phyloP scores from a whole-genome alignment of 2,329 filamentous ascomycete genomes.

The Aureobasidium namibiae region DNA sequence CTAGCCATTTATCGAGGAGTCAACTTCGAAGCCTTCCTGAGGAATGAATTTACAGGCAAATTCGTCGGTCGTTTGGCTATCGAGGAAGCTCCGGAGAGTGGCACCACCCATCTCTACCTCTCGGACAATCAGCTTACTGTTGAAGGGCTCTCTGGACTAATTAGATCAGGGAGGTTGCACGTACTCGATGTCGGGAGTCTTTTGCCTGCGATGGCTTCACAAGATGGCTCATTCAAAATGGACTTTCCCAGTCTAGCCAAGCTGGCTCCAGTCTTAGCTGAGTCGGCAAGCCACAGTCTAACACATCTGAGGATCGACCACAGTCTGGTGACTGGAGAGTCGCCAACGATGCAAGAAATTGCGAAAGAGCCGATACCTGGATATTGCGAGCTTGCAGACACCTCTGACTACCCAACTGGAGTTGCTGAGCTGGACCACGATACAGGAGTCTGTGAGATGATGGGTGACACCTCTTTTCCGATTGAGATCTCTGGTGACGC shows the following conservation, averaged over 20 bases:
- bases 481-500: conserved; percentile 1
- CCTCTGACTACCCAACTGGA: conserved; percentile 17
- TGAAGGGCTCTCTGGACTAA: conserved; percentile 46
- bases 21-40: conserved; percentile 45
- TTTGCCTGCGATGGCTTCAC: conserved; percentile 22
- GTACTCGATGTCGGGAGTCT: conserved; percentile 49
- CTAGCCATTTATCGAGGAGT: conserved; percentile 35
- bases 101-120: conserved; percentile 54
- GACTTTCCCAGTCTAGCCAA: conserved; percentile 44
- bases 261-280: conserved; percentile 43
- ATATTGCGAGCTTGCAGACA: conserved; percentile 23
- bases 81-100: conserved; percentile 45
- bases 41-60: conserved; percentile 39
- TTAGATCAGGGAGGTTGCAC: conserved; percentile 44
- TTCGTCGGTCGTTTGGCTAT: conserved; percentile 47
- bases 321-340: conserved; percentile 43
- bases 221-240: conserved; percentile 20
- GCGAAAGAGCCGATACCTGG: conserved; percentile 18
- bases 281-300: conserved; percentile 39
- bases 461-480: conserved; percentile 22
- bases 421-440: background rate
- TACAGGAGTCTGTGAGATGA: conserved; percentile 28
- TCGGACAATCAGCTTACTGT: conserved; percentile 48
- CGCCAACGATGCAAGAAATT: conserved; percentile 19
- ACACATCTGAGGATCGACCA: conserved; percentile 50